Evolutionary conservation across 2,329 filamentous ascomycete species (phyloP), one percentile per base, ranked within the genome.

Genomic region (Fusarium beomiforme): DNA sequence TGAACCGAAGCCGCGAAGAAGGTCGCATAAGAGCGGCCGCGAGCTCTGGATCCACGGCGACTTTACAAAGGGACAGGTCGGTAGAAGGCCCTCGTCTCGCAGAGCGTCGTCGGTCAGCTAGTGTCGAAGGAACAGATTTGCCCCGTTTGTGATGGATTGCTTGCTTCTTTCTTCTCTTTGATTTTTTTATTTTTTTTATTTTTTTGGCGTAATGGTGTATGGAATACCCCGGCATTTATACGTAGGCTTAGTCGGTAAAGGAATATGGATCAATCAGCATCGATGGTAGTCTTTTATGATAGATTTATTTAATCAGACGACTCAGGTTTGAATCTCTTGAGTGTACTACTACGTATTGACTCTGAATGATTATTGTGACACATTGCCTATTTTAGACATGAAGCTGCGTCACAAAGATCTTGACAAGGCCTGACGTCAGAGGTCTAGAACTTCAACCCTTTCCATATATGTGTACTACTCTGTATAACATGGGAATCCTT

Each of bases 1-100:
- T 89, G 77, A 87, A 86, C 65, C 82, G 84, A 67, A 84, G 84
- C 64, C 79, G 85, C 13, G 84, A 86, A 68, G 85, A 87, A 72
- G 83, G 80, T 2, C 80, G 82, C 23, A 77, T 81, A 37, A 74
- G 81, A 63, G 80, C 81, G 2, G 79, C 81, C 42, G 81, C 80
- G 55, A 81, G 69, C 31, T 77, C 80, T 6, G 80, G 75, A 6
- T 75, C 78, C 19, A 71, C 79, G 26, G 71, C 78, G 9, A 75
- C 66, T 17, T 73, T 81, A 23, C 77, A 79, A 13, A 75, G 79
- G 23, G 80, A 81, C 29, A 76, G 76, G 63, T 75, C 76, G 8
- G 70, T 74, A 29, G 70, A 69, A 24, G 70, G 71, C 8, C 75
- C 76, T 34, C 72, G 77, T 50, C 57, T 80, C 29, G 75, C 79